Evolutionary conservation across 2,329 filamentous ascomycete genomes (phyloP), one percentile per base, ranked within the genome.

Genomic region (Neonectria coccinea): DNA sequence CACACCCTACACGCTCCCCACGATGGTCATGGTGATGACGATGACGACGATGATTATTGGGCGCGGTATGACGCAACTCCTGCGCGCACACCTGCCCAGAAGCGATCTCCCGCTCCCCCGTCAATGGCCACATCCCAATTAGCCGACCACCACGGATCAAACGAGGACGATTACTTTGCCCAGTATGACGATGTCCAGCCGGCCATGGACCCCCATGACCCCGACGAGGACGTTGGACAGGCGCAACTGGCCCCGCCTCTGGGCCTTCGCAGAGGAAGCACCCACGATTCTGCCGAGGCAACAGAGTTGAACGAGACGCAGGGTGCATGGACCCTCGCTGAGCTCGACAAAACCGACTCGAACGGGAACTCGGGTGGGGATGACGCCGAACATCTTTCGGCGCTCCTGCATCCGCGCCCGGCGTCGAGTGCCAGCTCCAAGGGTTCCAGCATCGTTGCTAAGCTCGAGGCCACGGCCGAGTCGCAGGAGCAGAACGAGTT

Each of bases 1-100:
- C 57, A 52, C 12, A 45, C 31, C 8, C 39, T 70, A 8, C 58
- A 74, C 22, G 62, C 66, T 45, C 58, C 66, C 20, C 36, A 69
- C 14, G 58, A 33, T 18, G 53, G 59, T 2, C 63, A 66, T 11
- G 73, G 75, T 0, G 80, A 84, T 0, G 88, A 89, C 0, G 90
- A 91, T 22, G 90, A 92, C 33, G 90, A 93, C 66, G 91, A 92
- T 68, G 90, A 89, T 70, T 95, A 95, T 77, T 95, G 92, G 92
- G 90, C 88, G 33, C 86, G 88, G 65, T 94, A 95, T 76, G 91
- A 93, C 75, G 86, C 87, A 27, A 92, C 90, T 4, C 90, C 91
- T 1, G 84, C 85, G 2, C 83, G 85, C 48, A 92, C 89, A 10
- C 89, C 90, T 1, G 88, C 85, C 7, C 79, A 82, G 22, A 88